Evolutionary conservation across 306 rosid genomes (phyloP).

Genomic region (Vigna mungo): DNA sequence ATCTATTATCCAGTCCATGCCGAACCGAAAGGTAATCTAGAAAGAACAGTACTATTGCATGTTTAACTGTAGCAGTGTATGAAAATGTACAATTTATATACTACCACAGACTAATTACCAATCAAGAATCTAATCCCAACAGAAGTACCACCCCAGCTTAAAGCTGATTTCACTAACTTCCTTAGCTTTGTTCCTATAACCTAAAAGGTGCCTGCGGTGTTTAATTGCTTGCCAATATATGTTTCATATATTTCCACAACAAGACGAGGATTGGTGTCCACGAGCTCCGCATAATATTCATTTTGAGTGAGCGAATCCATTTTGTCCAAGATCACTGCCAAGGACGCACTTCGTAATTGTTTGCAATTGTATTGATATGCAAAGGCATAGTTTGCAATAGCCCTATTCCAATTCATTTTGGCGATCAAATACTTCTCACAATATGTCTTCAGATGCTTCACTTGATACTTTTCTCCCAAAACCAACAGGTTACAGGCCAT

Average conservation of each 20-base stretch:
- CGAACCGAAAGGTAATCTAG: slow-evolving; percentile 13
- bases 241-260: slow-evolving; percentile 82
- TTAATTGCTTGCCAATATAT: slow-evolving; percentile 68
- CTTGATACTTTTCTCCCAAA: slow-evolving; percentile 81
- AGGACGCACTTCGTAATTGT: slow-evolving; percentile 64
- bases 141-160: slow-evolving; percentile 28
- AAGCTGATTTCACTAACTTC: background rate
- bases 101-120: slow-evolving; percentile 25
- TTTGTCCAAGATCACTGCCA: slow-evolving; percentile 67
- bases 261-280: slow-evolving; percentile 74
- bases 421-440: slow-evolving; percentile 78
- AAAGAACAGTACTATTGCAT: slow-evolving; percentile 15
- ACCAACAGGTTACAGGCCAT: slow-evolving; percentile 74
- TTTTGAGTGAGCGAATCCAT: slow-evolving; percentile 65
- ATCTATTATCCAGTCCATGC: background rate
- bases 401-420: slow-evolving; percentile 70
- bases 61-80: slow-evolving; percentile 27
- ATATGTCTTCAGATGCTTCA: slow-evolving; percentile 72
- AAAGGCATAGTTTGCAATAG: slow-evolving; percentile 62
- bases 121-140: slow-evolving; percentile 32
- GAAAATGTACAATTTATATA: slow-evolving; percentile 44
- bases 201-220: slow-evolving; percentile 60
- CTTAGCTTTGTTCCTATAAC: slow-evolving; percentile 12
- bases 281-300: slow-evolving; percentile 71
- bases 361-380: slow-evolving; percentile 81